A percentile compares a stretch with the other conserved stretches of the same genome.
phyloP scores from a whole-genome alignment of 345 rosid genomes.

The Alliaria petiolata region DNA sequence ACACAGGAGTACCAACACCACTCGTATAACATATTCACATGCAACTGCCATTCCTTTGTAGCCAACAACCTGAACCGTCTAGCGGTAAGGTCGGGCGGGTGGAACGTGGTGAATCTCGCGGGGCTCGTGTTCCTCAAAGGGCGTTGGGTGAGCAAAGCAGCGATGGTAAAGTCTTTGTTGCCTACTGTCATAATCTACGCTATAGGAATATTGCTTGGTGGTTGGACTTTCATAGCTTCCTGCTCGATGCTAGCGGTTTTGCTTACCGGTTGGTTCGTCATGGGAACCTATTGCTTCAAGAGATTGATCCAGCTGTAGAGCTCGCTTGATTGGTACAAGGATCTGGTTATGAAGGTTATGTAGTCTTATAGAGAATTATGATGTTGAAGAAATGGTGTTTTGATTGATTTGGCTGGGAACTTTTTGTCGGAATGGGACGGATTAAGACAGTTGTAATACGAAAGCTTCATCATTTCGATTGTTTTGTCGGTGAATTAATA shows the following conservation, averaged over 20 bases:
- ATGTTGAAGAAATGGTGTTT: no score
- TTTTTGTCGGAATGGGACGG: slow-evolving; percentile 5
- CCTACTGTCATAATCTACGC: slow-evolving; percentile 49
- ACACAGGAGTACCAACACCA: slow-evolving; percentile 83
- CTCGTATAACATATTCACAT: slow-evolving; percentile 75
- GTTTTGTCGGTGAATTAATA: neutral
- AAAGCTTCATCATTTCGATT: neutral
- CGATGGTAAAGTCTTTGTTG: slow-evolving; percentile 49
- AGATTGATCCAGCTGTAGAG: slow-evolving; percentile 66
- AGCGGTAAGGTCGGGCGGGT: slow-evolving; percentile 62
- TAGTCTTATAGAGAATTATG: no score
- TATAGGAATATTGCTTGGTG: slow-evolving; percentile 62
- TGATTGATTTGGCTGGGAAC: neutral
- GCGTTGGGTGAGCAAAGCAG: slow-evolving; percentile 65
- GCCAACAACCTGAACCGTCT: slow-evolving; percentile 87
- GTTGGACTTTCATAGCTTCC: slow-evolving; percentile 49
- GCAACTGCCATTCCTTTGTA: slow-evolving; percentile 97
- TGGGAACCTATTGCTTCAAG: slow-evolving; percentile 78
- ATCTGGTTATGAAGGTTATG: no score
- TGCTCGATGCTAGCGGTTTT: slow-evolving; percentile 52
- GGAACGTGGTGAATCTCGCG: slow-evolving; percentile 90
- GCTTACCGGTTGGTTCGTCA: slow-evolving; percentile 73
- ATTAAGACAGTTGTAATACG: neutral
- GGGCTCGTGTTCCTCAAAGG: slow-evolving; percentile 66
- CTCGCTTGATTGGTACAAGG: no score